Evolutionary conservation across 768 basidiomycete genomes (phyloP), one percentile per base, ranked within the genome.

Genomic region (Imleria badia): DNA sequence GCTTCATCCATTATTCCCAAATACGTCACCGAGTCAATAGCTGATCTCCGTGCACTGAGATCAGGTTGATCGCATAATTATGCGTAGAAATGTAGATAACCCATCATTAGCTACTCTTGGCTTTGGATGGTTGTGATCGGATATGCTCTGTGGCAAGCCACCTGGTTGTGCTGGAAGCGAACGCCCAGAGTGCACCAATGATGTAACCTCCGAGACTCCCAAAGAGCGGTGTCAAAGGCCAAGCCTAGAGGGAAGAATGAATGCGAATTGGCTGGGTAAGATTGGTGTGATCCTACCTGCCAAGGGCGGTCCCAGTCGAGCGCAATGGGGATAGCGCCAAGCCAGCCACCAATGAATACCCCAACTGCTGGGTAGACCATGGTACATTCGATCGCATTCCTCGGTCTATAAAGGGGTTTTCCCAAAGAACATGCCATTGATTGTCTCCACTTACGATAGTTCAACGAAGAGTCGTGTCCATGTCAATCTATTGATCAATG

Each of bases 251-350:
- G n/a, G 6, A 39, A 29, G 12, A 43, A 23, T 42, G 34, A 51
- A 45, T n/a, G 9, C 13, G n/a, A n/a, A 22, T 22, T 19, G 22
- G 13, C 22, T 34, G 7, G 47, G 23, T 60, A 56, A 48, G 48
- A 36, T 50, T n/a, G 55, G n/a, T 57, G 38, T 23, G 45, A 29
- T 44, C 82, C 52, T 49, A 91, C 94, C 87, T 98, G 96, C 95
- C 95, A 98, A 8, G 95, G 92, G 35, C 93, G 81, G 66, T 94
- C 94, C 96, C 96, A 98, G 72, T 98, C 96, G 17, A 98, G 82
- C 0, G 92, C 89, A 43, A 94, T 86, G 3, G 93, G 91, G 43
- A 95, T 76, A 11, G 81, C 83, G 15, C 94, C 94, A 14, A 80
- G 34, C 95, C 94, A 97, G 41, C 81, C 78, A 6, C 95, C 96